A percentile compares a stretch with the other conserved stretches of the same genome.
phyloP scores from a whole-genome alignment of 495 filamentous ascomycete species.

The Aspergillus affinis region DNA sequence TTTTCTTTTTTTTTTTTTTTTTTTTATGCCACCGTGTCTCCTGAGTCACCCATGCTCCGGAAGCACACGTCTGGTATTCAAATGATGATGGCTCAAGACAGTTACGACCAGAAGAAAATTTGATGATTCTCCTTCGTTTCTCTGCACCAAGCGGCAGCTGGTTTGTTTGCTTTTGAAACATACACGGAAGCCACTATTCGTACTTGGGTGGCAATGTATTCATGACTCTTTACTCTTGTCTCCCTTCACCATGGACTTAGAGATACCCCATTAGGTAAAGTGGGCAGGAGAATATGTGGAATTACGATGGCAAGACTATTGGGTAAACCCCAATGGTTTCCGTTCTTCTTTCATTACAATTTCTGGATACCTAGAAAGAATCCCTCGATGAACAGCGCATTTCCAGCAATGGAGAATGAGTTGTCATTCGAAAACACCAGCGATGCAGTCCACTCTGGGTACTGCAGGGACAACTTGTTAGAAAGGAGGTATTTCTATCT shows the following conservation, averaged over 20 bases:
- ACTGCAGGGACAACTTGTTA: constrained; percentile 61
- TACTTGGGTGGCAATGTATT: background rate
- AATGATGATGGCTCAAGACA: constrained; percentile 25
- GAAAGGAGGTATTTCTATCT: constrained; percentile 36
- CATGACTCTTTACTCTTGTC: background rate
- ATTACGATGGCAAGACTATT: background rate
- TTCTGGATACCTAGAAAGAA: background rate
- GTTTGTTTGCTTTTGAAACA: constrained; percentile 13
- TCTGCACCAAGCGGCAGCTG: constrained; percentile 1
- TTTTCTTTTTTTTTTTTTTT: background rate
- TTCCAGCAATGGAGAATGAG: background rate
- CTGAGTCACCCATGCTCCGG: background rate
- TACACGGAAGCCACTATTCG: background rate
- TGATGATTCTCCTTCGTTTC: constrained; percentile 18
- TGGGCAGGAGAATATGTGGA: background rate
- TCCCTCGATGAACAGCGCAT: background rate
- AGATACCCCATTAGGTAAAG: background rate
- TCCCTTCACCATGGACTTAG: background rate
- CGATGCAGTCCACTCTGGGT: constrained; percentile 67
- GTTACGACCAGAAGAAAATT: constrained; percentile 21
- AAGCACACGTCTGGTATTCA: constrained; percentile 9
- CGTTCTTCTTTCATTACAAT: background rate
- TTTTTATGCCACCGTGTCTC: background rate
- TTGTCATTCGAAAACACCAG: constrained; percentile 40
- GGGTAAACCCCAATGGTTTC: background rate